phyloP scores from a whole-genome alignment of 805 yeast genomes.

The Blastobotrys mokoenaii region DNA sequence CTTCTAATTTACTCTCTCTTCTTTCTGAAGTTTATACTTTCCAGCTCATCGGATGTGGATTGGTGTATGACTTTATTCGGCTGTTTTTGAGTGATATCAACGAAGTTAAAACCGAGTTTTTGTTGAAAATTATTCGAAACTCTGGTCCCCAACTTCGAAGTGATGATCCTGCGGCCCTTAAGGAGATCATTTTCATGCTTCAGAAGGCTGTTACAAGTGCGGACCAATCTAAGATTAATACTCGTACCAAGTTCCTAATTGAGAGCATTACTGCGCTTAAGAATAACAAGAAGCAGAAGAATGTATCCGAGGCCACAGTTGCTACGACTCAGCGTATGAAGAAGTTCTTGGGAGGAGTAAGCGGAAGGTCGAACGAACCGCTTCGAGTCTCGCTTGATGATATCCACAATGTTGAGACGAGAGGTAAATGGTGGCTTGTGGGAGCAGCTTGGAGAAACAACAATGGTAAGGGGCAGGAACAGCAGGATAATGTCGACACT shows the following conservation, averaged over 20 bases:
- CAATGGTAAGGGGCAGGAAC: slow-evolving; percentile 22
- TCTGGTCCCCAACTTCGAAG: slow-evolving; percentile 80
- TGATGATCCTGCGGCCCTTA: slow-evolving; percentile 83
- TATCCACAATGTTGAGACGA: slow-evolving; percentile 62
- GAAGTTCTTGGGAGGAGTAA: slow-evolving; percentile 51
- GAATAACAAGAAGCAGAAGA: slow-evolving; percentile 62
- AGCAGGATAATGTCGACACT: slow-evolving; percentile 32
- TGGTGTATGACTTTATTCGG: slow-evolving; percentile 70
- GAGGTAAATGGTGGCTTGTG: slow-evolving; percentile 98
- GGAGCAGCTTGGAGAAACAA: slow-evolving; percentile 96
- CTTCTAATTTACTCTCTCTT: slow-evolving; percentile 62
- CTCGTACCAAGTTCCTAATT: slow-evolving; percentile 73
- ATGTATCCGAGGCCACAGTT: slow-evolving; percentile 44
- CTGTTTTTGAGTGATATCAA: slow-evolving; percentile 42
- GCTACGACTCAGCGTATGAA: slow-evolving; percentile 51
- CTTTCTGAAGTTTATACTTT: slow-evolving; percentile 70
- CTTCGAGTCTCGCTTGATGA: slow-evolving; percentile 78
- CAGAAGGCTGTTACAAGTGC: slow-evolving; percentile 39
- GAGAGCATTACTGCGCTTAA: slow-evolving; percentile 82
- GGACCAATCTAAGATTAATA: slow-evolving; percentile 31
- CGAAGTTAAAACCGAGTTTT: slow-evolving; percentile 69
- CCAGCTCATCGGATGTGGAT: slow-evolving; percentile 62
- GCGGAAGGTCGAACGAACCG: slow-evolving; percentile 53
- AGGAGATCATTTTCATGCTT: slow-evolving; percentile 59
- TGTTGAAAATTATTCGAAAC: slow-evolving; percentile 61